Conservation (phyloP, 2,329 filamentous ascomycete species). For the Colletotrichum sidae region DNA sequence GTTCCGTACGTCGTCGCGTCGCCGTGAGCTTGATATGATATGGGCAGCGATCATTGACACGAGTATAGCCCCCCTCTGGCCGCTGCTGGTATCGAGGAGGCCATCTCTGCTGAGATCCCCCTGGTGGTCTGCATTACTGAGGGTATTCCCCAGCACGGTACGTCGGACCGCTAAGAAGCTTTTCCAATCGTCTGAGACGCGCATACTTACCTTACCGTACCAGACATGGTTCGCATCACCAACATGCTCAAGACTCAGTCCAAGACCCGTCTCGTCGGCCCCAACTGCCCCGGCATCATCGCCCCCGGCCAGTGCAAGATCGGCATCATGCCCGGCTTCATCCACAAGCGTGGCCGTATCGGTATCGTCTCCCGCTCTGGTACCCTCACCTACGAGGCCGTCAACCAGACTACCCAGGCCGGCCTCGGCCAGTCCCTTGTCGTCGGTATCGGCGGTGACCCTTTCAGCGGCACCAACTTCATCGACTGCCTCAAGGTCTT, state of each 20-base stretch:
- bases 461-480: conserved; percentile 99
- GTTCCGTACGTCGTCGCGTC: conserved; percentile 80
- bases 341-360: conserved; percentile 99
- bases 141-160: conserved; percentile 97
- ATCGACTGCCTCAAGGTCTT: conserved; percentile 99
- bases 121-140: conserved; percentile 98
- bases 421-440: conserved; percentile 98
- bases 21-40: conserved; percentile 50
- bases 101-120: conserved; percentile 90
- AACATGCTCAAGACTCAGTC: conserved; percentile 96
- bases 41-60: conserved; percentile 57
- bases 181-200: not conserved
- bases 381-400: conserved; percentile 98
- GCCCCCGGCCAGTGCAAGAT: conserved; percentile 98
- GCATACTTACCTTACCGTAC: conserved; percentile 17
- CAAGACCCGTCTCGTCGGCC: conserved; percentile 96
- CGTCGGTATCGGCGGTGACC: conserved; percentile 97
- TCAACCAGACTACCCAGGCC: conserved; percentile 98
- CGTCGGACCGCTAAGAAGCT: conserved; percentile 42
- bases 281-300: conserved; percentile 99
- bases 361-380: conserved; percentile 98
- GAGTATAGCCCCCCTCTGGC: conserved; percentile 82
- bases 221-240: conserved; percentile 99
- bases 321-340: conserved; percentile 99
- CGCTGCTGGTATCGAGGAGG: conserved; percentile 96